These are phyloP conservation scores for Pseudogymnoascus sp. DNA, from an alignment of 2,329 filamentous ascomycete genomes.

Conservation along the genomic window DNA sequence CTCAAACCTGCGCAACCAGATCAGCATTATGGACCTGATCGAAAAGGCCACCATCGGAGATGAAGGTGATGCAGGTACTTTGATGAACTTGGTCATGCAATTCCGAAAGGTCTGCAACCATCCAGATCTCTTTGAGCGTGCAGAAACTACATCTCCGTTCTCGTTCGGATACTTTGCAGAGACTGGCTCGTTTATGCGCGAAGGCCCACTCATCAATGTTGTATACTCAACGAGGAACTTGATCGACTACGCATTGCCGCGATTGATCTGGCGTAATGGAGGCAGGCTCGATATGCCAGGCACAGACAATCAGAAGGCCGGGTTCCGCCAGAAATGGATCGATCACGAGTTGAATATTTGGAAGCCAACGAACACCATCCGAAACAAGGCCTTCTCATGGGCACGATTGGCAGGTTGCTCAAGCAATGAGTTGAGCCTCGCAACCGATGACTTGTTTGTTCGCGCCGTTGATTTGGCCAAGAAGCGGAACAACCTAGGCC, in stretches of 20 bases:
- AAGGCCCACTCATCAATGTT: slow-evolving; percentile 70
- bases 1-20: slow-evolving; percentile 85
- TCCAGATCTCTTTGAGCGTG: slow-evolving; percentile 90
- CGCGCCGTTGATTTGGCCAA: slow-evolving; percentile 56
- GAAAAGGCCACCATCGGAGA: slow-evolving; percentile 94
- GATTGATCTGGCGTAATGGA: slow-evolving; percentile 70
- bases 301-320: slow-evolving; percentile 62
- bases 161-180: slow-evolving; percentile 84
- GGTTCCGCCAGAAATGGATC: slow-evolving; percentile 72
- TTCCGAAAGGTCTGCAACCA: slow-evolving; percentile 99
- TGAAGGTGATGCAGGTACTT: slow-evolving; percentile 85
- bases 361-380: slow-evolving; percentile 66
- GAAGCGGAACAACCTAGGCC: slow-evolving; percentile 42
- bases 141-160: slow-evolving; percentile 81
- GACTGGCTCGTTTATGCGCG: slow-evolving; percentile 88
- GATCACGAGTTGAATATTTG: slow-evolving; percentile 84
- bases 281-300: slow-evolving; percentile 70
- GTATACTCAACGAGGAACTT: slow-evolving; percentile 80
- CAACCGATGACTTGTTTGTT: slow-evolving; percentile 62
- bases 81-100: slow-evolving; percentile 99
- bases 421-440: slow-evolving; percentile 59
- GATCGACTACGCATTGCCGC: slow-evolving; percentile 77
- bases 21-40: slow-evolving; percentile 96
- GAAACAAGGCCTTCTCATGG: slow-evolving; percentile 72
- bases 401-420: slow-evolving; percentile 78